phyloP scores from a whole-genome alignment of 2,329 filamentous ascomycete species.

The Penicillium sp. region DNA sequence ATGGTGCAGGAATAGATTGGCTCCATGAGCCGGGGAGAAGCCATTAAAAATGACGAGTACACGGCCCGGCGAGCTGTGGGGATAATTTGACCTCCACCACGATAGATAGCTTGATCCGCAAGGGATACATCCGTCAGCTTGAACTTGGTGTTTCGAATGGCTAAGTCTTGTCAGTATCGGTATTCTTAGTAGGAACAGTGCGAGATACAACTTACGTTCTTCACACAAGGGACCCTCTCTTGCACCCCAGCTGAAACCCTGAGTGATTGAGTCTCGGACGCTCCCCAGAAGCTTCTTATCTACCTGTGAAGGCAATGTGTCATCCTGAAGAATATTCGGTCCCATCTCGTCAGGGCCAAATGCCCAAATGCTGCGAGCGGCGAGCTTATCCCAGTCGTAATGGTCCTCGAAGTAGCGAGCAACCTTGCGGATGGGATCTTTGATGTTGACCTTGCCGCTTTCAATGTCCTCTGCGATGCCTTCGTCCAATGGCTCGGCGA shows the following conservation, averaged over 20 bases:
- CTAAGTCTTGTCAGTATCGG: constrained; percentile 47
- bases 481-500: constrained; percentile 91
- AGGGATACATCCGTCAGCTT: constrained; percentile 88
- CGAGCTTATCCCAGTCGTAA: constrained; percentile 94
- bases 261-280: constrained; percentile 88
- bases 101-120: constrained; percentile 86
- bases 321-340: constrained; percentile 94
- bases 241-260: constrained; percentile 96
- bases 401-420: constrained; percentile 97
- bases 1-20: constrained; percentile 91
- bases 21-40: constrained; percentile 93
- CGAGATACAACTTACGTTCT: constrained; percentile 70
- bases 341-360: constrained; percentile 95
- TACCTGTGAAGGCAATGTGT: constrained; percentile 90
- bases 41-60: constrained; percentile 97
- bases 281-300: constrained; percentile 87
- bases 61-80: constrained; percentile 89
- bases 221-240: constrained; percentile 95
- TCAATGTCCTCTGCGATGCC: constrained; percentile 96
- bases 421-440: constrained; percentile 86
- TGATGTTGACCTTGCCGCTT: constrained; percentile 83
- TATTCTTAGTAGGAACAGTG: not conserved
- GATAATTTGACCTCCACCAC: constrained; percentile 95
- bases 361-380: constrained; percentile 94
- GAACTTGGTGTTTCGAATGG: constrained; percentile 97